Evolutionary conservation across 1,284 basidiomycete species (phyloP), one percentile per base, ranked within the genome.

Genomic region (Anthracocystis panici-leucophaei): DNA sequence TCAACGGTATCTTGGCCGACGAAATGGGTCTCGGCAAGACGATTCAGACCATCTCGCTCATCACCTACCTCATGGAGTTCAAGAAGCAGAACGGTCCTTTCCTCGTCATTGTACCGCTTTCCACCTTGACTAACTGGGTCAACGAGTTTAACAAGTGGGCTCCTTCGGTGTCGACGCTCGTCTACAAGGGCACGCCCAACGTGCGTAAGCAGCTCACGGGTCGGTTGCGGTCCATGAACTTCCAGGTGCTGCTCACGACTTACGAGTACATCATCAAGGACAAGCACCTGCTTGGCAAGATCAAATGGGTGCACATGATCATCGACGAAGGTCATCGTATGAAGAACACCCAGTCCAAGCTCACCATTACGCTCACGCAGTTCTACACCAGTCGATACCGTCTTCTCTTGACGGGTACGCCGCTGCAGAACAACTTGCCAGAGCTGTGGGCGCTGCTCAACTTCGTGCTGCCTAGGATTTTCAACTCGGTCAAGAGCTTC

Each of bases 401-500:
- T 57, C 91, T 99, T 69, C 95, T 99, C 83, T 89, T 99, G 57
- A 99, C 96, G 11, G 97, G 97, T 86, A 99, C 97, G 3, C 97
- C 97, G 29, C 89, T 99, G 20, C 96, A 98, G 86, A 99, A 99
- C 88, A 99, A 99, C 86, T 90, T 99, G 41, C 96, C 97, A 14
- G 97, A 99, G 86, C 88, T 99, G 44, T 99, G 97, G 97, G 91
- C 97, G 2, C 88, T 99, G 63, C 92, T 99, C 85, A 99, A 99
- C 87, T 99, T 99, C 85, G 96, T 95, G 51, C 88, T 99, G 20
- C 97, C 97, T 23, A 97, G 95, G 87, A 92, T 99, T 84, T 99
- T 99, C 90, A 99, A 99, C 88, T 99, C 96, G 5, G 95, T 98
- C 79, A 97, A 98, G 86, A 97, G 95, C 50, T 99, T 99, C 85